Conservation (phyloP, 2,329 filamentous ascomycete genomes). For the Colletotrichum sidae region DNA sequence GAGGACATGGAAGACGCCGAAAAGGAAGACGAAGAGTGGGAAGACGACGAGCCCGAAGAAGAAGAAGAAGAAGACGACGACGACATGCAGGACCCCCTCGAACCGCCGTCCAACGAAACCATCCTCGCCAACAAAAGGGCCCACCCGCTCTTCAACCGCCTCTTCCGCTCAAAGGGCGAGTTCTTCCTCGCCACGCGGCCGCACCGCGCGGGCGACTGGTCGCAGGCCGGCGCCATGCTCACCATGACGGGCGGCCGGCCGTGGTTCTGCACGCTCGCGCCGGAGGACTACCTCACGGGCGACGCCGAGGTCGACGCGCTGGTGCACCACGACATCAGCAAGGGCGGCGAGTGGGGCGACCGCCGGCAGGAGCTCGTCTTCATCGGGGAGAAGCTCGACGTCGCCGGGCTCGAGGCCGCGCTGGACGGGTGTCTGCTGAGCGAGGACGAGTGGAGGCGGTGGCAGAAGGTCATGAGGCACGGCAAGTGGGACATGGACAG, state of each 20-base stretch:
- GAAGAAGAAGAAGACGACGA: conserved; percentile 42
- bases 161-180: conserved; percentile 73
- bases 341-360: conserved; percentile 74
- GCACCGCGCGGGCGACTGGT: conserved; percentile 68
- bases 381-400: conserved; percentile 74
- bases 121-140: conserved; percentile 68
- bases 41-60: conserved; percentile 46
- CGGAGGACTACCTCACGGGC: conserved; percentile 61
- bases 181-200: conserved; percentile 71
- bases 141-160: conserved; percentile 62
- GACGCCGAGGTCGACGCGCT: conserved; percentile 61
- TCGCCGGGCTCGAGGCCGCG: conserved; percentile 59
- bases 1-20: conserved; percentile 44
- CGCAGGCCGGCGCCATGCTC: conserved; percentile 73
- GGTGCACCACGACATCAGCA: conserved; percentile 59
- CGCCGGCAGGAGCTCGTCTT: conserved; percentile 79
- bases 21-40: conserved; percentile 38
- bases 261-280: conserved; percentile 71
- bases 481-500: conserved; percentile 48
- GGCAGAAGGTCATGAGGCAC: conserved; percentile 64
- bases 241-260: conserved; percentile 66
- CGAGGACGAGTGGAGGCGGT: conserved; percentile 67
- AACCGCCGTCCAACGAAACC: conserved; percentile 51
- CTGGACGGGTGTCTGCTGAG: conserved; percentile 72
- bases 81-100: conserved; percentile 43